These are phyloP conservation scores for Rhizodiscina lignyota DNA, from an alignment of 495 filamentous ascomycete species.

Conservation along the genomic window DNA sequence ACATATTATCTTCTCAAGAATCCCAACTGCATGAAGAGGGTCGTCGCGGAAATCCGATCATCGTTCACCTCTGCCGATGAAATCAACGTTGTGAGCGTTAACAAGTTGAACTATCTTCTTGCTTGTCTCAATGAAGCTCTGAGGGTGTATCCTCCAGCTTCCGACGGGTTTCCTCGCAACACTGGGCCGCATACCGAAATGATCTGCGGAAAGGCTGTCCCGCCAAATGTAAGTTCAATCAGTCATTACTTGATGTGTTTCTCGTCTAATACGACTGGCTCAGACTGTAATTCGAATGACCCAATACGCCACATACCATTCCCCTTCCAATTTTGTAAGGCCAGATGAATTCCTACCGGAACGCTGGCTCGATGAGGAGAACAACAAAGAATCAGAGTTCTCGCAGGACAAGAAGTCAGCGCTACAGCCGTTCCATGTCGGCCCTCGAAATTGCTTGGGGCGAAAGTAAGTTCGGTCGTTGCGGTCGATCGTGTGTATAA, in stretches of 20 bases:
- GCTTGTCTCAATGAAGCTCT: constrained; percentile 10
- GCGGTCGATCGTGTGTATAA: too few species aligned
- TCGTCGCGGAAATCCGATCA: constrained; percentile 5
- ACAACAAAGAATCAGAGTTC: too few species aligned
- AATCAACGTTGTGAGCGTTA: constrained; percentile 1
- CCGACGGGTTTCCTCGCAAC: constrained; percentile 1
- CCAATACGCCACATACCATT: constrained; percentile 9
- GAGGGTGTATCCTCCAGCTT: constrained; percentile 9
- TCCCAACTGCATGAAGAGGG: constrained; percentile 1
- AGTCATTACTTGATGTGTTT: too few species aligned
- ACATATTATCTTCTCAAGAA: constrained; percentile 6
- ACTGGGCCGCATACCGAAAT: constrained; percentile 1
- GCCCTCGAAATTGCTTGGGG: background rate
- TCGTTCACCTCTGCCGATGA: constrained; percentile 4
- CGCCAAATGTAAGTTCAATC: constrained; percentile 9
- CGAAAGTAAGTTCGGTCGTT: too few species aligned
- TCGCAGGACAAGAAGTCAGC: background rate
- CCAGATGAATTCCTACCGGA: constrained; percentile 9
- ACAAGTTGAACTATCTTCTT: constrained; percentile 4
- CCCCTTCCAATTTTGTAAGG: constrained; percentile 5
- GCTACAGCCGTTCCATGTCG: background rate
- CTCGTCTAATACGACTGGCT: too few species aligned
- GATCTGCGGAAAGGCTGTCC: constrained; percentile 5
- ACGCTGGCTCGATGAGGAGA: constrained; percentile 5
- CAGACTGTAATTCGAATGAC: constrained; percentile 4